Evolutionary conservation across 805 yeast genomes (phyloP).

Genomic region (Ogataea polymorpha): DNA sequence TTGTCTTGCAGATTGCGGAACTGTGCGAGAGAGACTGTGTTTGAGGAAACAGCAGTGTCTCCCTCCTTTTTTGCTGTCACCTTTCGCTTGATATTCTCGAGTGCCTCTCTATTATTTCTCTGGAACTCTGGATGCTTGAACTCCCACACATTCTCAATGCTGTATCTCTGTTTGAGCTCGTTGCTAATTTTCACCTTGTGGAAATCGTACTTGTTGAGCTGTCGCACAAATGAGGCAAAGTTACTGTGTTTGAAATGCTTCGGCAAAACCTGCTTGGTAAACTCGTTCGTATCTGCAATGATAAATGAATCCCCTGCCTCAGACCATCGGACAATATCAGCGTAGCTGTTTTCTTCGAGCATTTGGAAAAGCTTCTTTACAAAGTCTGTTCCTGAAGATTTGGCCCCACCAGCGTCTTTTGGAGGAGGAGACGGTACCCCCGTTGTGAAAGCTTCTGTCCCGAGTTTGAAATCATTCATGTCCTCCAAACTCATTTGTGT

Average conservation of each 20-base stretch:
- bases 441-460: slow-evolving; percentile 4
- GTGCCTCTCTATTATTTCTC: slow-evolving; percentile 68
- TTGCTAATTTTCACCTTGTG: slow-evolving; percentile 83
- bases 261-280: slow-evolving; percentile 85
- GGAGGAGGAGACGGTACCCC: slow-evolving; percentile 6
- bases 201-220: slow-evolving; percentile 93
- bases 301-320: slow-evolving; percentile 81
- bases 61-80: slow-evolving; percentile 47
- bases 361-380: slow-evolving; percentile 78
- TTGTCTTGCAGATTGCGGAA: slow-evolving; percentile 27
- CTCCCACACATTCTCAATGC: slow-evolving; percentile 71
- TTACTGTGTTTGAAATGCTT: slow-evolving; percentile 92
- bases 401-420: slow-evolving; percentile 1
- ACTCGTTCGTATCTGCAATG: slow-evolving; percentile 84
- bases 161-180: slow-evolving; percentile 66
- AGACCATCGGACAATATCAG: slow-evolving; percentile 82
- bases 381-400: slow-evolving; percentile 46
- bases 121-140: slow-evolving; percentile 88
- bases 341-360: slow-evolving; percentile 78
- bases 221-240: slow-evolving; percentile 93
- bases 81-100: slow-evolving; percentile 86
- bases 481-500: slow-evolving; percentile 7
- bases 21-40: slow-evolving; percentile 23
- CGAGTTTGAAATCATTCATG: slow-evolving; percentile 4
- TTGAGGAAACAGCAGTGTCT: slow-evolving; percentile 10